phyloP scores from a whole-genome alignment of 1,284 basidiomycete genomes.

The Leccinum cinnamomeum region DNA sequence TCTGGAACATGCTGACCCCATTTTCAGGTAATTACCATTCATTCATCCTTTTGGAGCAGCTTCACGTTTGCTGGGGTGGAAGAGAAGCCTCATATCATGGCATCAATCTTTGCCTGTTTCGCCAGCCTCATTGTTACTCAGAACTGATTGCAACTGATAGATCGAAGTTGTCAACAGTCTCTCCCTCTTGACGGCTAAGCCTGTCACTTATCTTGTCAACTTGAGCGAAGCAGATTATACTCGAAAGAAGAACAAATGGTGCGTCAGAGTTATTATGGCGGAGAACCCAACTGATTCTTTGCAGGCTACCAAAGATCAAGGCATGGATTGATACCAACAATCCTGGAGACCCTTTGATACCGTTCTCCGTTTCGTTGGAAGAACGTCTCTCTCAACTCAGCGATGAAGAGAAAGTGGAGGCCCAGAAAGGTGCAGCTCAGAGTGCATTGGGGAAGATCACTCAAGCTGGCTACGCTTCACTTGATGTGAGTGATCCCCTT shows the following conservation, averaged over 20 bases:
- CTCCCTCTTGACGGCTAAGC: slow-evolving; percentile 93
- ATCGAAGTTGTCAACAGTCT: slow-evolving; percentile 95
- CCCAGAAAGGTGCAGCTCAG: slow-evolving; percentile 72
- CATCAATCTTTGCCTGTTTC: slow-evolving; percentile 41
- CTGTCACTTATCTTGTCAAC: slow-evolving; percentile 98
- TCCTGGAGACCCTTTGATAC: slow-evolving; percentile 94
- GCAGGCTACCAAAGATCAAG: slow-evolving; percentile 94
- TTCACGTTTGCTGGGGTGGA: slow-evolving; percentile 56
- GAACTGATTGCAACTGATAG: slow-evolving; percentile 45
- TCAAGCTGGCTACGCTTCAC: slow-evolving; percentile 82
- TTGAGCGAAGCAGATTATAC: slow-evolving; percentile 94
- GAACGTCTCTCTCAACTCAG: slow-evolving; percentile 78
- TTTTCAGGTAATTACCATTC: slow-evolving; percentile 24
- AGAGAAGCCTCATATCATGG: slow-evolving; percentile 66
- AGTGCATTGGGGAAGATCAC: slow-evolving; percentile 90
- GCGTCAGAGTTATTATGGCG: slow-evolving; percentile 10
- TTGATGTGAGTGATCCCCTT: slow-evolving; percentile 57
- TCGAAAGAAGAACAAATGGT: slow-evolving; percentile 99
- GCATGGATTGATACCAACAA: slow-evolving; percentile 98
- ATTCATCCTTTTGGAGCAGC: slow-evolving; percentile 48
- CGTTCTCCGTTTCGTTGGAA: slow-evolving; percentile 96
- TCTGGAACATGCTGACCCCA: slow-evolving; percentile 10
- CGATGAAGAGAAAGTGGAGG: slow-evolving; percentile 73
- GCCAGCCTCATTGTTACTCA: slow-evolving; percentile 7
- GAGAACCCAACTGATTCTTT: slow-evolving; percentile 1